Base-by-base conservation (phyloP, 179 eudicot genomes). In the Heliamphora pulchella region DNA sequence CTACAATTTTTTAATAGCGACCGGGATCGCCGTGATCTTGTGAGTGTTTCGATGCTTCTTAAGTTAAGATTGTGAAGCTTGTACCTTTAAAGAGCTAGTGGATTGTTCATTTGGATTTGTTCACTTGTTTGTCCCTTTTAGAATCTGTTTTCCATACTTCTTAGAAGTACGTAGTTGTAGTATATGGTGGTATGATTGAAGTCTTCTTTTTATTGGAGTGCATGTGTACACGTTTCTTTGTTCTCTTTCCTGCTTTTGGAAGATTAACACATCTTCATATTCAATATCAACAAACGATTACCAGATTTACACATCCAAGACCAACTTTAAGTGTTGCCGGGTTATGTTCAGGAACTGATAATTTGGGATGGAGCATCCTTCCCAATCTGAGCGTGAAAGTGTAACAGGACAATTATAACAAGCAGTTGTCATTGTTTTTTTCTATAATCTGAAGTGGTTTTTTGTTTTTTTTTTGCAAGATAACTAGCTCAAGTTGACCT, bases 21-120 rank as follows among this genome's bases (percentile, higher is more conserved):
- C 55, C 89, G 99, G 65, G 98, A 96, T 90, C 98, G 99, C 46
- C 99, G 99, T 85, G 99, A 96, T 92, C 97, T 96, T 86, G 99
- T 96, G 83, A 95, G 96, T 89, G 65, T 46, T 46, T 61, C 44
- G 20, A 14, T 46, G 75, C 67, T 31, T 55, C 0, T 70, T n/a
- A 68, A 54, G 50, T n/a, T 47, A 64, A 18, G 41, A 57, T 53
- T 57, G 0, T 70, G 76, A 79, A 57, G 14, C 48, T 71, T 79
- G 46, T 69, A 44, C 39, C 47, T 67, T 10, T 39, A 2, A 11
- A 39, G 57, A 54, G 10, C 57, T 79, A 8, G 8, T 53, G 11
- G 66, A 79, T 79, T 46, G 31, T 11, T 67, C 17, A n/a, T 68
- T 41, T 55, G 75, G 51, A 54, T 55, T 54, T 78, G 50, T 68